These are phyloP conservation scores for Delonix regia DNA, from an alignment of 306 rosid species.

Conservation along the genomic window DNA sequence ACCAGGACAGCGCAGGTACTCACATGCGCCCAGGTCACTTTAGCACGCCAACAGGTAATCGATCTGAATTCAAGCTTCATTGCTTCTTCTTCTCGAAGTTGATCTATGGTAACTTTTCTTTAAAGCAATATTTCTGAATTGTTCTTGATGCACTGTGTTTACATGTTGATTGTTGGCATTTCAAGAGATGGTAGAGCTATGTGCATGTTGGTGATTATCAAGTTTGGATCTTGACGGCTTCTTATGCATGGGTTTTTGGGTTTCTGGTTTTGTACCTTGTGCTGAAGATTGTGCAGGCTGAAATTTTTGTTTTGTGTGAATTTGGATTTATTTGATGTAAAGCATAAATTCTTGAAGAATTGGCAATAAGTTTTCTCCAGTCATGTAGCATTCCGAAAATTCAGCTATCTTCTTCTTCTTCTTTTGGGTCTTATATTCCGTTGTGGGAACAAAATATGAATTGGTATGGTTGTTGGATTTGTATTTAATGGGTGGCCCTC, in stretches of 20 bases:
- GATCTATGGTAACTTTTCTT: neutral
- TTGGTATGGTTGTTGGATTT: constrained; percentile 16
- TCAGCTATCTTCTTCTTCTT: neutral
- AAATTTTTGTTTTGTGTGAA: constrained; percentile 12
- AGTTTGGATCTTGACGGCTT: constrained; percentile 36
- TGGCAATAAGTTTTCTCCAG: constrained; percentile 14
- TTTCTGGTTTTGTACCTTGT: constrained; percentile 23
- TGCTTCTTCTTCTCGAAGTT: constrained; percentile 15
- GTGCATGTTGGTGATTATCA: constrained; percentile 30
- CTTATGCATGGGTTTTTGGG: neutral
- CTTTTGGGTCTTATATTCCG: neutral
- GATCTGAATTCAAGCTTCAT: constrained; percentile 25
- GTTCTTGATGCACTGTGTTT: neutral
- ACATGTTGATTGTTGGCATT: neutral
- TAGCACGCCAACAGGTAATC: constrained; percentile 24
- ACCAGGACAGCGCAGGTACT: neutral
- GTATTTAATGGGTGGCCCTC: constrained; percentile 2
- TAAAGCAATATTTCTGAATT: neutral
- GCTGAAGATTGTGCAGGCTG: neutral
- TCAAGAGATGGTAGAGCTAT: neutral
- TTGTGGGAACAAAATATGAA: neutral
- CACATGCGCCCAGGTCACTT: neutral
- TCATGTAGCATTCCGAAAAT: constrained; percentile 25
- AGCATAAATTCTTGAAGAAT: neutral
- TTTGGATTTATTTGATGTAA: constrained; percentile 3